A percentile compares a stretch with the other conserved stretches of the same genome.
phyloP scores from a whole-genome alignment of 2,329 filamentous ascomycete genomes.

The Trichothecium roseum region DNA sequence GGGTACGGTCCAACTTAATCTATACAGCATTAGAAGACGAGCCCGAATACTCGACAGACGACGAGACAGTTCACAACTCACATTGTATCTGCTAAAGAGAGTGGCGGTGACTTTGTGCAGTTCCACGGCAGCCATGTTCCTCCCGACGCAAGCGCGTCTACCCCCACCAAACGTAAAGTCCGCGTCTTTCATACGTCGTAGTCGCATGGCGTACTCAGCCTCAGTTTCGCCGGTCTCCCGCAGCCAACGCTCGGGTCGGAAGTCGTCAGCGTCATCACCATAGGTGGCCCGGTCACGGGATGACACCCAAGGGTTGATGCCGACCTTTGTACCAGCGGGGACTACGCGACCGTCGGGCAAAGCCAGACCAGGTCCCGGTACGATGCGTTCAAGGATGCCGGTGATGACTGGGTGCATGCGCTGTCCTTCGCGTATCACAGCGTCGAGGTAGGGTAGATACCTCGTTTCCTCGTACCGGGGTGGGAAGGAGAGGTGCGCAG shows the following conservation, averaged over 20 bases:
- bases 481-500: conserved; percentile 12
- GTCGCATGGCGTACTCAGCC: conserved; percentile 20
- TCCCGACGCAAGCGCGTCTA: conserved; percentile 27
- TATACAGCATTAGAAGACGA: neutral
- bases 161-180: conserved; percentile 28
- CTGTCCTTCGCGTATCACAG: conserved; percentile 36
- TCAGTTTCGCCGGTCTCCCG: conserved; percentile 17
- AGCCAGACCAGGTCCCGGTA: conserved; percentile 46
- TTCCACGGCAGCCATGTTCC: conserved; percentile 21
- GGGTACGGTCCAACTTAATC: conserved; percentile 2
- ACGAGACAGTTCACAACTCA: no score
- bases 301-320: conserved; percentile 29
- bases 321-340: conserved; percentile 25
- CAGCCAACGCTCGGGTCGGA: conserved; percentile 38
- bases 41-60: no score
- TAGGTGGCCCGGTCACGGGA: conserved; percentile 28
- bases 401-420: conserved; percentile 37
- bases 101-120: conserved; percentile 28
- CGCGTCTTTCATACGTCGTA: conserved; percentile 24
- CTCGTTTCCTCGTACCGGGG: conserved; percentile 12
- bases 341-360: conserved; percentile 35
- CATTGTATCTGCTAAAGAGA: conserved; percentile 30
- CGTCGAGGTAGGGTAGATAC: conserved; percentile 32
- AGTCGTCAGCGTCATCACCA: conserved; percentile 32
- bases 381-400: conserved; percentile 37